Base-by-base conservation (phyloP, 768 basidiomycete species). In the Leccinum ochraceum region DNA sequence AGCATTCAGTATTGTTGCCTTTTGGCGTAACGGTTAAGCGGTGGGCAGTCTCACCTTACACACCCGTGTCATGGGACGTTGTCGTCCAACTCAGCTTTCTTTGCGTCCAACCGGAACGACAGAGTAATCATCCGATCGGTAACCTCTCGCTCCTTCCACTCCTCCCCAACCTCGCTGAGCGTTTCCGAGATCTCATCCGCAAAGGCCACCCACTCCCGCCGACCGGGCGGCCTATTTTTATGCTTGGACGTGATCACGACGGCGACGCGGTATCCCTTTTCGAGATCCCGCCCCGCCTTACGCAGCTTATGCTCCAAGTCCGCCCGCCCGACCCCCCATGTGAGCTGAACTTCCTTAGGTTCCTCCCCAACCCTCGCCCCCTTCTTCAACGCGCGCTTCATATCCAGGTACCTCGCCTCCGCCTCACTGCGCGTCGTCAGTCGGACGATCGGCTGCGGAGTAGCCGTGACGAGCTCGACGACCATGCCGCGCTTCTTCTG, bases 261-360 rank as follows among this genome's bases (percentile, higher is more conserved):
- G 57, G 82, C 78, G 59, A 92, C 83, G 9, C 81, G 75, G 34
- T 76, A 72, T 0, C 88, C 89, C 63, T 84, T 84, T 65, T 81
- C 82, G 57, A 94, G 73, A 42, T 87, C 82, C 55, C 80, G 76
- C 54, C 77, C 72, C 22, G 80, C 81, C 71, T 86, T 87, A 56
- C 75, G 77, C 36, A 93, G 60, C 71, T 91, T 93, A 72, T 88
- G 87, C 39, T 77, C 78, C 20, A 87, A 66, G 66, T 94, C 92
- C 7, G 79, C 82, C 32, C 70, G 63, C 7, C 76, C 83, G 13
- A 86, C 81, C 3, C 77, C 79, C 89, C 90, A 94, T 13, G 86
- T 84, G 51, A 94, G 68, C 73, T 89, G 87, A 5, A 91, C 77
- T 75, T 90, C 87, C 76, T 92, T 92, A 57, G 75, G 69, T 63